These are phyloP conservation scores for Phyllosticta citribraziliensis DNA, from an alignment of 2,329 filamentous ascomycete species.

Conservation along the genomic window DNA sequence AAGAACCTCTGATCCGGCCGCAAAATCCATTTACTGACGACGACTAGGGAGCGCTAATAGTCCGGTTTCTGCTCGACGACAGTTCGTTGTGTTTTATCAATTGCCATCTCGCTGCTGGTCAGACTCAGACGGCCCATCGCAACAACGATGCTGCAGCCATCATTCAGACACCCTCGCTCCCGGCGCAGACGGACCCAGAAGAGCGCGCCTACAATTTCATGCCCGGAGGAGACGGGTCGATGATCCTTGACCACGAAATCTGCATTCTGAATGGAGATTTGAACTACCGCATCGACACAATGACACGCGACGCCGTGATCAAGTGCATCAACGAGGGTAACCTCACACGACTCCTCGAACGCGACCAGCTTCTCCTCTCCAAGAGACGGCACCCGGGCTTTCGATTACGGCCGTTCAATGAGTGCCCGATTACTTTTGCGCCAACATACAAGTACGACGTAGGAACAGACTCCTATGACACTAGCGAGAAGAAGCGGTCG, in stretches of 20 bases:
- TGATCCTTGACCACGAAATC: constrained; percentile 97
- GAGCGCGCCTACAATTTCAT: constrained; percentile 67
- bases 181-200: constrained; percentile 56
- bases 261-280: constrained; percentile 92
- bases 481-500: constrained; percentile 84
- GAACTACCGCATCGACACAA: constrained; percentile 97
- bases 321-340: constrained; percentile 75
- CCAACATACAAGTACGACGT: constrained; percentile 99
- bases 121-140: constrained; percentile 78
- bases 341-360: constrained; percentile 74
- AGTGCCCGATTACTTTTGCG: constrained; percentile 80
- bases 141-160: constrained; percentile 91
- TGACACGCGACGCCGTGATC: constrained; percentile 87
- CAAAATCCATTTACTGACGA: neutral
- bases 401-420: constrained; percentile 79
- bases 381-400: constrained; percentile 84
- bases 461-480: constrained; percentile 86
- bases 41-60: constrained; percentile 65
- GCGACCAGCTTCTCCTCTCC: constrained; percentile 86
- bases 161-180: constrained; percentile 68
- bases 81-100: constrained; percentile 94
- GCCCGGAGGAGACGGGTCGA: constrained; percentile 85
- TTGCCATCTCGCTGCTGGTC: constrained; percentile 90
- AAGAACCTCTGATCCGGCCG: neutral
- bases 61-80: constrained; percentile 90